These are phyloP conservation scores for Elaeagnus macrophylla DNA, from an alignment of 306 rosid species.

Conservation along the genomic window DNA sequence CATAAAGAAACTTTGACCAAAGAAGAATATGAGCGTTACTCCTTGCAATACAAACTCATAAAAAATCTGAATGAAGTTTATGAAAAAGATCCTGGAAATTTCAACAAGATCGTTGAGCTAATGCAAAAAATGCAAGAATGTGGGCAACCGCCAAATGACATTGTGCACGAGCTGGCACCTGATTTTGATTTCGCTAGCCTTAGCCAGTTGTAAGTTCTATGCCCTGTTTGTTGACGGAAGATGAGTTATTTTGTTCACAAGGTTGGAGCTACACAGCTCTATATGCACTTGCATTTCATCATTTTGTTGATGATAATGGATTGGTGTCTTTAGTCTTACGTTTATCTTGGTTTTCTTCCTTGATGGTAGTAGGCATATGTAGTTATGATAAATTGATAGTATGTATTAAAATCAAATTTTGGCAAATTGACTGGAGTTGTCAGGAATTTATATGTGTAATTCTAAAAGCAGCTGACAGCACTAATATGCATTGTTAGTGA, in stretches of 20 bases:
- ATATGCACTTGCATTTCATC: neutral
- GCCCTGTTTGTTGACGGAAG: no score
- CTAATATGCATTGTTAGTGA: no score
- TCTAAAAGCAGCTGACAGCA: no score
- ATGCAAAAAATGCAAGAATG: conserved; percentile 99
- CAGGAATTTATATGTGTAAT: neutral
- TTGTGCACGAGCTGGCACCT: conserved; percentile 78
- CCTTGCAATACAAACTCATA: conserved; percentile 55
- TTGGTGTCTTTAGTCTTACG: neutral
- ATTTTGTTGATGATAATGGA: neutral
- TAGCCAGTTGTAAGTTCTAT: conserved; percentile 67
- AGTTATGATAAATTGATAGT: neutral
- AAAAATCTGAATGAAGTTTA: conserved; percentile 62
- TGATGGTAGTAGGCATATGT: neutral
- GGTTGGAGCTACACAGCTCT: neutral
- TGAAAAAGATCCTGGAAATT: conserved; percentile 65
- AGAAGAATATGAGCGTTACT: conserved; percentile 67
- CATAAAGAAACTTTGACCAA: conserved; percentile 63
- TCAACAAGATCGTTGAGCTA: conserved; percentile 71
- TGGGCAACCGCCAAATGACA: conserved; percentile 89
- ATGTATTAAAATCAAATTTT: neutral
- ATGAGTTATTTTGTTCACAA: no score
- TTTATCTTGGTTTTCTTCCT: neutral
- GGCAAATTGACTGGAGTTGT: neutral
- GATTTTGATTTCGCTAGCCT: conserved; percentile 70